Conservation (phyloP, 2,329 filamentous ascomycete genomes). For the Teratosphaeriaceae sp. region DNA sequence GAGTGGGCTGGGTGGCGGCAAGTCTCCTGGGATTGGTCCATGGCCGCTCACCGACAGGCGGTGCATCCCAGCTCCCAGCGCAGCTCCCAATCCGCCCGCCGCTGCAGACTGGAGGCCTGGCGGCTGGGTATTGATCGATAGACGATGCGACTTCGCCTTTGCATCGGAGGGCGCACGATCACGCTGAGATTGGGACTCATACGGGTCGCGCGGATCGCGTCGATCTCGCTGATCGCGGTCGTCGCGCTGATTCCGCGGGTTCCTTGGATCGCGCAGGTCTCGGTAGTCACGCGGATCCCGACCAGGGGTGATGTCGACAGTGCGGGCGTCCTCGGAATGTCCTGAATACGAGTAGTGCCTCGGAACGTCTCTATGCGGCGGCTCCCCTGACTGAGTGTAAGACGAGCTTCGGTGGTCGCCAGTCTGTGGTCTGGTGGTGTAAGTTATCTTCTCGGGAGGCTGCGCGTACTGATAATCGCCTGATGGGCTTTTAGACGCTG, state of each 20-base stretch:
- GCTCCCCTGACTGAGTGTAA: constrained; percentile 8
- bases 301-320: constrained; percentile 39
- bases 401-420: constrained; percentile 6
- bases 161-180: constrained; percentile 12
- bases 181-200: constrained; percentile 5
- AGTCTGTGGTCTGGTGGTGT: constrained; percentile 32
- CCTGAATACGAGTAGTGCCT: constrained; percentile 13
- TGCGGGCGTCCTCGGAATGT: constrained; percentile 19
- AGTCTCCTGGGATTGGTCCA: constrained; percentile 33
- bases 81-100: constrained; percentile 29
- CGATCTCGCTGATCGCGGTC: constrained; percentile 4
- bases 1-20: constrained; percentile 72
- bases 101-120: constrained; percentile 23
- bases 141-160: not conserved
- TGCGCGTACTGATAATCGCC: constrained; percentile 32
- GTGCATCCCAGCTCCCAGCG: constrained; percentile 37
- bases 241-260: not conserved
- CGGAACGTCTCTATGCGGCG: constrained; percentile 5
- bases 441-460: constrained; percentile 35
- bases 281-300: constrained; percentile 7
- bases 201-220: not conserved
- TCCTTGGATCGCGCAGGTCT: constrained; percentile 4
- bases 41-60: constrained; percentile 43
- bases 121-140: constrained; percentile 8
- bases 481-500: constrained; percentile 2